Percentiles rank a stretch among this genome's conserved stretches.
phyloP scores from a whole-genome alignment of 805 yeast species.

The Teunomyces kruisii region DNA sequence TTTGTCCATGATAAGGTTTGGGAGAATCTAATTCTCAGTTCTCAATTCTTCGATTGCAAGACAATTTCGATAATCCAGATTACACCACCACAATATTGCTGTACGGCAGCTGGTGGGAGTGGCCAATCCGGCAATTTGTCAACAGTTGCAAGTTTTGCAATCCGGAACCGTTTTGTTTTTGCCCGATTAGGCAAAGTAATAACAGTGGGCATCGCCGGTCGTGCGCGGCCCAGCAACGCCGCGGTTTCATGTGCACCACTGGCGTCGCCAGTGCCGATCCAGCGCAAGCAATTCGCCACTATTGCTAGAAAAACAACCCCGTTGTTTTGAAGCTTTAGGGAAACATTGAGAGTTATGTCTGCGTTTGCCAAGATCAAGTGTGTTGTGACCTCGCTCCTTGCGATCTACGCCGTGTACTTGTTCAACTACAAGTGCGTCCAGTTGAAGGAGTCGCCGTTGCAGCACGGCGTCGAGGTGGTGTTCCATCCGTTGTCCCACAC shows the following conservation, averaged over 20 bases:
- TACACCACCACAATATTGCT: neutral
- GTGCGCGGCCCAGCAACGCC: neutral
- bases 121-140: constrained; percentile 2
- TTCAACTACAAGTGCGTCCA: constrained; percentile 39
- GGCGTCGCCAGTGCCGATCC: neutral
- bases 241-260: neutral
- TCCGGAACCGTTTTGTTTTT: constrained; percentile 2
- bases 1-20: neutral
- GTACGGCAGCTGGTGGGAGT: too few species aligned
- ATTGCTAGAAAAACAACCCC: too few species aligned
- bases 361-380: constrained; percentile 18
- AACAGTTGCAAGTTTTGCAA: neutral
- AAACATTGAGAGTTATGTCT: too few species aligned
- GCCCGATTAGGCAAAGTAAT: constrained; percentile 2
- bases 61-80: too few species aligned
- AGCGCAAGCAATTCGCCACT: neutral
- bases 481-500: constrained; percentile 39
- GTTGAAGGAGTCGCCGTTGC: constrained; percentile 27
- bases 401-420: constrained; percentile 38
- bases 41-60: too few species aligned
- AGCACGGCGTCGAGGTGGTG: constrained; percentile 28
- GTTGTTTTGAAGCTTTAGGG: too few species aligned
- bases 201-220: neutral
- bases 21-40: too few species aligned
- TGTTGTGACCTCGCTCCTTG: constrained; percentile 22